Conservation (phyloP, 192 early-diverging fungal genomes). For the Piromyces finnis region DNA sequence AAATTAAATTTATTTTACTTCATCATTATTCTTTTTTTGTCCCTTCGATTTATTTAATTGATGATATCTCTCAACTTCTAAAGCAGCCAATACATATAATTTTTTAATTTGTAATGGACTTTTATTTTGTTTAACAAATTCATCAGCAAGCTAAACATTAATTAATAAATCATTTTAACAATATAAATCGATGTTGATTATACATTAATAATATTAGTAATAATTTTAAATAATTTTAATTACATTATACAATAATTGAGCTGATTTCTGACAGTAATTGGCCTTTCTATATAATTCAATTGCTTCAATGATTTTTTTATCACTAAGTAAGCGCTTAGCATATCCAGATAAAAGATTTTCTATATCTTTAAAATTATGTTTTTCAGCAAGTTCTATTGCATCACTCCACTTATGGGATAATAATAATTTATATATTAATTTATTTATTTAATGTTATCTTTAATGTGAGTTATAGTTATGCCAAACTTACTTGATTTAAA, state of each 20-base stretch:
- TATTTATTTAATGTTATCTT: not conserved
- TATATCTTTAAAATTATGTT: conserved; percentile 23
- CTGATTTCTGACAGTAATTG: conserved; percentile 29
- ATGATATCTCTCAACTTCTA: conserved; percentile 35
- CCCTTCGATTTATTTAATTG: conserved; percentile 13
- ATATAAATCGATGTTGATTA: no score
- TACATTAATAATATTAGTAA: not conserved
- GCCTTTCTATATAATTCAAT: conserved; percentile 35
- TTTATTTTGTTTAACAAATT: conserved; percentile 13
- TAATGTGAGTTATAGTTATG: no score
- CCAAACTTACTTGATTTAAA: conserved; percentile 20
- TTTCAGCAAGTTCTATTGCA: conserved; percentile 25
- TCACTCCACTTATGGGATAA: conserved; percentile 20
- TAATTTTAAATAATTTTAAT: not conserved
- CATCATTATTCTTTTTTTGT: conserved; percentile 1
- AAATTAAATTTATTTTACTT: conserved; percentile 1
- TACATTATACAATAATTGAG: conserved; percentile 24
- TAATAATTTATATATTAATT: conserved; percentile 1
- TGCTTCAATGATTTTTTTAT: conserved; percentile 12
- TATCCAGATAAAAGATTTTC: conserved; percentile 21
- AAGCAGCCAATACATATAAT: conserved; percentile 32
- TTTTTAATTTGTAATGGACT: conserved; percentile 27
- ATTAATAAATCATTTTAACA: no score
- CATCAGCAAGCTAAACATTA: conserved; percentile 16
- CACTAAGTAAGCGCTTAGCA: conserved; percentile 14